Percentiles rank a stretch among this genome's conserved stretches.
Evolutionary conservation across 805 yeast genomes (phyloP).

Genomic region (Sugiyamaella smithiae): DNA sequence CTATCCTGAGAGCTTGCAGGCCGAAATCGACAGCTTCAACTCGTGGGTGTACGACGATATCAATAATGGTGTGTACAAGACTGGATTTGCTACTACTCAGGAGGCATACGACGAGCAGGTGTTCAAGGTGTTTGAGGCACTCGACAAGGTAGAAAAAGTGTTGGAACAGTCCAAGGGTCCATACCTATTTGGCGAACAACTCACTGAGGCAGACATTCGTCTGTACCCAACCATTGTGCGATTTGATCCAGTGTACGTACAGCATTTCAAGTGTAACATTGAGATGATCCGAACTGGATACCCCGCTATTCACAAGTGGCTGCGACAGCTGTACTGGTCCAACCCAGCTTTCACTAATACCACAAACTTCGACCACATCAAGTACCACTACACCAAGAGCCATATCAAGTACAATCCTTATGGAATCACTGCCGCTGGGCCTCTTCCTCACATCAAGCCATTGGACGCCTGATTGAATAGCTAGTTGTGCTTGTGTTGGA

Average conservation of each 20-base stretch:
- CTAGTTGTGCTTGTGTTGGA: no score
- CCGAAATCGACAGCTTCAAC: constrained; percentile 71
- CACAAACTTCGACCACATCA: constrained; percentile 86
- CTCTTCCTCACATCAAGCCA: constrained; percentile 69
- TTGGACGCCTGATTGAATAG: constrained; percentile 29
- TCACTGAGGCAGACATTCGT: constrained; percentile 91
- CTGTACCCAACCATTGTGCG: constrained; percentile 83
- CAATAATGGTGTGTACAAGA: constrained; percentile 90
- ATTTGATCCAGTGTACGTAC: constrained; percentile 90
- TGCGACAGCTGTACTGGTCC: constrained; percentile 80
- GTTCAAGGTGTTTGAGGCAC: constrained; percentile 55
- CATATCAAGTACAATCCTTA: constrained; percentile 78
- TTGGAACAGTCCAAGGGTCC: constrained; percentile 41
- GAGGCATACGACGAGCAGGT: constrained; percentile 76
- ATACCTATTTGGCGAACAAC: constrained; percentile 56
- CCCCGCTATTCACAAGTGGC: constrained; percentile 77
- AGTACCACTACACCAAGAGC: constrained; percentile 84
- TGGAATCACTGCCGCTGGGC: constrained; percentile 86
- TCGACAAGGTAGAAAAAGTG: constrained; percentile 67
- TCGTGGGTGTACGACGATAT: constrained; percentile 79
- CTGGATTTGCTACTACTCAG: constrained; percentile 85
- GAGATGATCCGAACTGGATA: constrained; percentile 75
- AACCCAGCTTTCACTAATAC: constrained; percentile 70
- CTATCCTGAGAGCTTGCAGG: constrained; percentile 55
- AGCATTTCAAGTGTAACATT: constrained; percentile 91